Evolutionary conservation across 208 protist species (phyloP), one percentile per base, ranked within the genome.

Genomic region (Trypanosoma vivax): DNA sequence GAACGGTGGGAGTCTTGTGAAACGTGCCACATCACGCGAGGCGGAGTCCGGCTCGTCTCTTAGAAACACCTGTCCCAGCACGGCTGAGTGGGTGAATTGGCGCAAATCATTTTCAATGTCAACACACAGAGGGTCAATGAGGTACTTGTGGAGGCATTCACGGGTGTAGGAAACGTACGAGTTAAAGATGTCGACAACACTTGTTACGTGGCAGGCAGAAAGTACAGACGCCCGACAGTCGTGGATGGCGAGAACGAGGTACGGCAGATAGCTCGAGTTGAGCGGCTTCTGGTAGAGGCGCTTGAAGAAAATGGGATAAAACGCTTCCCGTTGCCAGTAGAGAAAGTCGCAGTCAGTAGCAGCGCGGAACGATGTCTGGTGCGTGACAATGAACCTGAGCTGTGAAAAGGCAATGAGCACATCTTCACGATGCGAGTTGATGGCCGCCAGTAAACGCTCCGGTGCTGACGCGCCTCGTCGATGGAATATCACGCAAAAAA

Each of bases 91-190:
- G 28, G 93, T 95, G 60, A 88, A 77, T 1, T 98, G 55, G 10
- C 96, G 78, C 2, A 98, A 73, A 61, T 97, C 88, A 38, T 91
- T 94, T 67, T 97, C 96, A 41, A 98, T 88, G 31, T 97, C 91
- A 33, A 68, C 72, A 62, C 88, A 86, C 14, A 95, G 64, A n/a
- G 79, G 78, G 9, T 79, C 50, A 35, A 91, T 56, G 16, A 95
- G 24, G 38, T 79, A 51, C 13, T 70, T 60, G 16, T 63, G 50
- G 2, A 95, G 27, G 13, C 65, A 70, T n/a, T 68, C 53, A 6
- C 68, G 59, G n/a, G 89, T 64, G 49, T 90, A 87, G 2, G 45
- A 55, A 21, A 60, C 68, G 57, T 91, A 95, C 18, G 35, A 52
- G 24, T 52, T 23, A 11, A 92, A 42, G 6, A 95, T 59, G 38